Evolutionary conservation across 352 stramenopile genomes (phyloP).

Genomic region (Globisporangium carolinianum): DNA sequence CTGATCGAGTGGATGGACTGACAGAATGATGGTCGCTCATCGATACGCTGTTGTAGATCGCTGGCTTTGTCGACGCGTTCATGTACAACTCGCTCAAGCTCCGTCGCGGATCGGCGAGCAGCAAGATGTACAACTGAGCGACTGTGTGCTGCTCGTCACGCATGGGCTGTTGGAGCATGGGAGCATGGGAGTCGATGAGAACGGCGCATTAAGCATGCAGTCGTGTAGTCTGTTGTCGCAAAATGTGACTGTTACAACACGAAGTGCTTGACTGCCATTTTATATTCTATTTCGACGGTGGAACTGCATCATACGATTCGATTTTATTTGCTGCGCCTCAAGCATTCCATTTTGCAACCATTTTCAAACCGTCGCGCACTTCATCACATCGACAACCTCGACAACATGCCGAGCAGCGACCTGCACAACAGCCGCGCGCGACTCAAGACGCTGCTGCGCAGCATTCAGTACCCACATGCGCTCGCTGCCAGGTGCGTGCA

Average conservation of each 20-base stretch:
- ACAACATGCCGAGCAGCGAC: slow-evolving; percentile 19
- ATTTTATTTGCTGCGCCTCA: too few relatives aligned
- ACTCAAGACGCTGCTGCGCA: slow-evolving; percentile 47
- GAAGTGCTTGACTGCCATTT: too few relatives aligned
- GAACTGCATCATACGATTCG: too few relatives aligned
- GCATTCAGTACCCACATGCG: slow-evolving; percentile 40
- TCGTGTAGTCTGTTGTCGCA: too few relatives aligned
- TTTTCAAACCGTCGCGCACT: too few relatives aligned
- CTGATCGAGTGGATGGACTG: not conserved
- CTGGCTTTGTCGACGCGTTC: slow-evolving; percentile 83
- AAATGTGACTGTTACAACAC: too few relatives aligned
- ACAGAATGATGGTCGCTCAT: not conserved
- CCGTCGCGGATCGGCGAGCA: slow-evolving; percentile 26
- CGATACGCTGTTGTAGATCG: slow-evolving; percentile 35
- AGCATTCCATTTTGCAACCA: too few relatives aligned
- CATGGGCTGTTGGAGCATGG: not conserved
- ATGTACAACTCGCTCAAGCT: slow-evolving; percentile 80
- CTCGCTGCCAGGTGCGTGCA: slow-evolving; percentile 18
- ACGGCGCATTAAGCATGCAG: not conserved
- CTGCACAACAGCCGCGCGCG: slow-evolving; percentile 52
- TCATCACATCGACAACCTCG: not conserved
- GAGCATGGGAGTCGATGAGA: not conserved
- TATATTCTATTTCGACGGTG: too few relatives aligned
- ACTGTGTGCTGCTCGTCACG: too few relatives aligned
- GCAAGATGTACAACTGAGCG: slow-evolving; percentile 21